Evolutionary conservation across 805 yeast species (phyloP).

Genomic region (Jamesozyma jinghongensis): DNA sequence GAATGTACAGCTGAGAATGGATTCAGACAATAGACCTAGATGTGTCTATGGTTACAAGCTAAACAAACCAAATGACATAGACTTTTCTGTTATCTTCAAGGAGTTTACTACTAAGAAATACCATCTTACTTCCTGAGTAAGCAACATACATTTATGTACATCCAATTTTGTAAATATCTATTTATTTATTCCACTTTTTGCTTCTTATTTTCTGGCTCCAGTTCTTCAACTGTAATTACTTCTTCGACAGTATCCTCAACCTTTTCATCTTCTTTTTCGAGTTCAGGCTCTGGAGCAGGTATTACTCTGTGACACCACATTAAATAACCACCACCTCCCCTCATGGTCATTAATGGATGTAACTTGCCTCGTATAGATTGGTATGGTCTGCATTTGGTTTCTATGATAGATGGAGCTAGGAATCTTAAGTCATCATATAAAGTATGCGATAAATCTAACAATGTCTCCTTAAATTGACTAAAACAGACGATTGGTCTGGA

Average conservation of each 20-base stretch:
- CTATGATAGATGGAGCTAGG: slow-evolving; percentile 74
- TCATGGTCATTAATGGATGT: slow-evolving; percentile 91
- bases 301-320: slow-evolving; percentile 70
- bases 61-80: slow-evolving; percentile 6
- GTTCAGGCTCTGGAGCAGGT: slow-evolving; percentile 15
- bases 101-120: too few relatives aligned
- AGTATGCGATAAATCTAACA: slow-evolving; percentile 61
- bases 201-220: neutral
- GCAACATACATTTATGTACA: neutral
- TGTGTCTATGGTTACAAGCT: slow-evolving; percentile 58
- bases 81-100: slow-evolving; percentile 5
- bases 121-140: neutral
- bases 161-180: too few relatives aligned
- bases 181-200: neutral
- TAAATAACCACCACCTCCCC: slow-evolving; percentile 87
- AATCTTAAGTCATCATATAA: slow-evolving; percentile 58
- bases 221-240: neutral
- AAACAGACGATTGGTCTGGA: slow-evolving; percentile 81
- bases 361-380: slow-evolving; percentile 91
- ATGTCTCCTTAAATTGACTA: slow-evolving; percentile 68
- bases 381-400: slow-evolving; percentile 73
- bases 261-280: neutral
- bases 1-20: slow-evolving; percentile 41
- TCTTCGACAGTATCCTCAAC: slow-evolving; percentile 1
- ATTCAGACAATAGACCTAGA: slow-evolving; percentile 43